phyloP scores from a whole-genome alignment of 345 rosid species.

The Firmiana major region DNA sequence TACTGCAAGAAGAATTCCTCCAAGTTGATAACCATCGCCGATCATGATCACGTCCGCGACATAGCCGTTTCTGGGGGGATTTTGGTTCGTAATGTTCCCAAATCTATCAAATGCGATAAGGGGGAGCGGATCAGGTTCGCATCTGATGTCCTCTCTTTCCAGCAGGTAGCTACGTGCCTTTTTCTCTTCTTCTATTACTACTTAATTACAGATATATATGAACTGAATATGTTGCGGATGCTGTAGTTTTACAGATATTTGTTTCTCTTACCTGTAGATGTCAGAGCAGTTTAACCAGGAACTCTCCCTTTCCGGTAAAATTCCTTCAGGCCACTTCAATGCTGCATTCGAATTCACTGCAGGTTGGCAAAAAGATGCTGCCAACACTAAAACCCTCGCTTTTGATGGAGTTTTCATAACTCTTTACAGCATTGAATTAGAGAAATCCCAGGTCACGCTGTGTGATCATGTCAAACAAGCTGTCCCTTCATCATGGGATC shows the following conservation, averaged over 20 bases:
- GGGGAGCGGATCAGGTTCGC: constrained; percentile 83
- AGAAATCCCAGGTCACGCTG: constrained; percentile 73
- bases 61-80: constrained; percentile 60
- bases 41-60: constrained; percentile 39
- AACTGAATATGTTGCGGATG: not conserved
- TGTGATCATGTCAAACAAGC: constrained; percentile 77
- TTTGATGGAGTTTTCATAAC: constrained; percentile 79
- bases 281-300: constrained; percentile 79
- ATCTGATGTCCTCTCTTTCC: constrained; percentile 85
- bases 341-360: constrained; percentile 52
- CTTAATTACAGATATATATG: not conserved
- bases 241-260: not conserved
- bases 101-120: constrained; percentile 70
- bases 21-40: constrained; percentile 46
- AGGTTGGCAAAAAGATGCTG: constrained; percentile 74
- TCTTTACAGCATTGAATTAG: constrained; percentile 75
- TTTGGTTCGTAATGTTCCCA: constrained; percentile 52
- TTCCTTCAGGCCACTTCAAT: constrained; percentile 68
- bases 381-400: constrained; percentile 60
- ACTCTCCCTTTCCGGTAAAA: constrained; percentile 61
- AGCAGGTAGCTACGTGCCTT: constrained; percentile 47
- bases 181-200: not conserved
- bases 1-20: constrained; percentile 49
- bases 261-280: constrained; percentile 38
- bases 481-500: constrained; percentile 88